Evolutionary conservation across 1,284 basidiomycete genomes (phyloP), one percentile per base, ranked within the genome.

Genomic region (Stygiomarasmius scandens): DNA sequence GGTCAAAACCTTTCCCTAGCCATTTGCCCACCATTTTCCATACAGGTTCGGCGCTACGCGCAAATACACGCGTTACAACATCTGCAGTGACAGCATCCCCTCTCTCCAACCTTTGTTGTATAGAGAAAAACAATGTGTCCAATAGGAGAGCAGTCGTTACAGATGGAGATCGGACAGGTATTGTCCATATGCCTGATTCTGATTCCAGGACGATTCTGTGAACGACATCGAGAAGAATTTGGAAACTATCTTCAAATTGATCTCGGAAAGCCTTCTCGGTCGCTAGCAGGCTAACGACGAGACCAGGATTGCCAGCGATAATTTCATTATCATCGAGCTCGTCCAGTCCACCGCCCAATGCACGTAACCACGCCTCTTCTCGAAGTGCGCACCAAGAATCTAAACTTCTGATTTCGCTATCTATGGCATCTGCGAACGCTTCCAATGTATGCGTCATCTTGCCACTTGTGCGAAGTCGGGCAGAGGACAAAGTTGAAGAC

Each of bases 371-470:
- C 0, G 74, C 73, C 60, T 87, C 82, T 71, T 95, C 93, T 49
- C 77, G 77, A 1, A 71, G 70, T 0, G 91, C 84, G 61, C 90
- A 88, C 91, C 91, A 95, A 2, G 63, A 64, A 56, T 90, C 82
- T 57, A 93, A 84, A 0, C 63, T 61, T 16, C 77, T 76, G 2
- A 93, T 70, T 55, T 89, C 81, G 8, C 69, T 60, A 49, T 86
- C 84, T 46, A 93, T 73, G 0, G 89, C 89, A 58, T 92, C 90
- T 0, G 88, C 84, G 67, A 93, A 93, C 0, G 93, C 93, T 67
- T 94, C 90, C 12, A 88, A 72, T 0, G 91, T 93, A 43, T 82
- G 83, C 1, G 84, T 85, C 11, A 72, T 67, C 12, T 60, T 59
- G 20, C 60, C 22, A 11, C n/a, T n/a, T 47, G 49, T 36, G 16